These are phyloP conservation scores for Mycena indigotica DNA, from an alignment of 768 basidiomycete genomes.

Conservation along the genomic window DNA sequence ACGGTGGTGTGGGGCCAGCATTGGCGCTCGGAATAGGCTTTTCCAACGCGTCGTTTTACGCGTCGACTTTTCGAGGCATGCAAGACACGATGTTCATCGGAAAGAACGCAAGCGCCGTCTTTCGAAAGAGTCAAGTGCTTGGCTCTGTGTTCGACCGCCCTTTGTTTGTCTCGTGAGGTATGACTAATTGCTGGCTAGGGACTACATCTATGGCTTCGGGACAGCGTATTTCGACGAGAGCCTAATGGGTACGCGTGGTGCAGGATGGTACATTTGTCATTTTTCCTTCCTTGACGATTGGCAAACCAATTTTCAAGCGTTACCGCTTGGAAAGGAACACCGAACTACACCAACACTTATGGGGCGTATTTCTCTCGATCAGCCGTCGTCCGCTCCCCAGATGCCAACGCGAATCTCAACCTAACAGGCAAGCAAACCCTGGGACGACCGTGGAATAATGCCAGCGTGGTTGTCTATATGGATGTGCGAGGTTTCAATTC, in stretches of 20 bases:
- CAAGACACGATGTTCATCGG: conserved; percentile 52
- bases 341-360: conserved; percentile 31
- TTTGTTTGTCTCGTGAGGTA: neutral
- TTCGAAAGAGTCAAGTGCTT: conserved; percentile 44
- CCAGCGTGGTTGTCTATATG: conserved; percentile 19
- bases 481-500: conserved; percentile 7
- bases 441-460: conserved; percentile 44
- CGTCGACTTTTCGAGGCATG: conserved; percentile 43
- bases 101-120: conserved; percentile 40
- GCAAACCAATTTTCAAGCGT: conserved; percentile 33
- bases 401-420: conserved; percentile 16
- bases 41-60: conserved; percentile 50
- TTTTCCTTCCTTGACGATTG: too few relatives aligned
- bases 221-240: conserved; percentile 34
- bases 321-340: conserved; percentile 46
- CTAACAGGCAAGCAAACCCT: conserved; percentile 20
- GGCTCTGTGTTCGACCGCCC: conserved; percentile 45
- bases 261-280: conserved; percentile 11
- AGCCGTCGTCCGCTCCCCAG: conserved; percentile 33
- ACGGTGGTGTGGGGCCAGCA: conserved; percentile 45
- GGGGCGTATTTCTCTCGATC: conserved; percentile 44
- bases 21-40: conserved; percentile 44
- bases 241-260: conserved; percentile 16
- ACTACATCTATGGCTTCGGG: conserved; percentile 42
- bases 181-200: neutral